Conservation (phyloP, 495 filamentous ascomycete genomes). For the Neurospora tetrasperma region DNA sequence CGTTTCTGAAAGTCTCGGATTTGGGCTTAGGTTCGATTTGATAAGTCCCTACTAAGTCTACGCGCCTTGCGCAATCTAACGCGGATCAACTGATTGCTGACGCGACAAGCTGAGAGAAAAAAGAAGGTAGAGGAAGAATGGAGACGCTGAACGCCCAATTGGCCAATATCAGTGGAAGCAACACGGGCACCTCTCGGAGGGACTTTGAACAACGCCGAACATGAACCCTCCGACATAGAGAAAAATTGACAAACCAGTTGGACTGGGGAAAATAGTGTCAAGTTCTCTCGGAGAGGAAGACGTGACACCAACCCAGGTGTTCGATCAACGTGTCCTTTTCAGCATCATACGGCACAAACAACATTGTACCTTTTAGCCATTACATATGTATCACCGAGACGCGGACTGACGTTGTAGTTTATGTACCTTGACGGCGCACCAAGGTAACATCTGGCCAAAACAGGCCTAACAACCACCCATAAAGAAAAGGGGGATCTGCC, state of each 20-base stretch:
- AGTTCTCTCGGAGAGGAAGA: background rate
- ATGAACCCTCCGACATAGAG: background rate
- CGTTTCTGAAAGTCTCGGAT: background rate
- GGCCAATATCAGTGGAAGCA: conserved; percentile 10
- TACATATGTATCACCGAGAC: background rate
- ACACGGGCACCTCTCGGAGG: background rate
- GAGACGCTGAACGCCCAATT: conserved; percentile 6
- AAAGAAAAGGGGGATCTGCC: background rate
- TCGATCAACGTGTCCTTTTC: background rate
- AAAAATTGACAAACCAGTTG: background rate
- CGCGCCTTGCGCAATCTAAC: background rate
- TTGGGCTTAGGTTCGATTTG: background rate
- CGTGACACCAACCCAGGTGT: background rate
- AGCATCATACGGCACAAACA: background rate
- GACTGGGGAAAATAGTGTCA: background rate
- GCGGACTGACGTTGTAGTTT: background rate
- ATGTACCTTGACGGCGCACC: background rate
- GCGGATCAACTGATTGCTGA: background rate
- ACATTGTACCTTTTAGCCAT: background rate
- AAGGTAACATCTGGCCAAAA: background rate
- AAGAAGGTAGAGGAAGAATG: background rate
- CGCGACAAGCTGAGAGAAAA: background rate
- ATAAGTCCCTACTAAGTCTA: background rate
- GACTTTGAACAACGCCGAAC: background rate
- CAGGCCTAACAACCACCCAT: background rate